phyloP scores from a whole-genome alignment of 139 green algal species.

The Chlorella sp. region DNA sequence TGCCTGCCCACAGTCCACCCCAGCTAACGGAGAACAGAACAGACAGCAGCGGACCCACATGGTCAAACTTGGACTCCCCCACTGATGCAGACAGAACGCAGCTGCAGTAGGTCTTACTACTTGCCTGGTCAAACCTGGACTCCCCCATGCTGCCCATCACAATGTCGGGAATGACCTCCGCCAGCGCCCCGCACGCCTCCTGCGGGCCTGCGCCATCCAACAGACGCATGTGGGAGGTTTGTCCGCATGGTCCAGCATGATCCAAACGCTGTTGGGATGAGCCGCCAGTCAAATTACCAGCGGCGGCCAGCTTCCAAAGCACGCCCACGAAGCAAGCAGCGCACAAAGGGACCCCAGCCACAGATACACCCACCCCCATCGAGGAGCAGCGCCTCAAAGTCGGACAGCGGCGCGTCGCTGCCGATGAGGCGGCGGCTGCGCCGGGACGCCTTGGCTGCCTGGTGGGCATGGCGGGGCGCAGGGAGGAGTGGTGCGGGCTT shows the following conservation, averaged over 20 bases:
- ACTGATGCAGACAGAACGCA: too few relatives aligned
- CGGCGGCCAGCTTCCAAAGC: neutral
- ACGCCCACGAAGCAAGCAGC: neutral
- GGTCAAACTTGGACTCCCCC: too few relatives aligned
- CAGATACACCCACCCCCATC: neutral
- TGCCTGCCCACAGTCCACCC: neutral
- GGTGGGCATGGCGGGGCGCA: neutral
- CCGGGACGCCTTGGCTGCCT: neutral
- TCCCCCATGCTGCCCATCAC: slow-evolving; percentile 9
- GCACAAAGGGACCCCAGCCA: too few relatives aligned
- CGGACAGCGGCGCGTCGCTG: neutral
- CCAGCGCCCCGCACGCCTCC: neutral
- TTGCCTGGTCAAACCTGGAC: neutral
- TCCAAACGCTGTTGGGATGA: neutral
- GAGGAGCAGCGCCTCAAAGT: neutral
- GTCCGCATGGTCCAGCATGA: neutral
- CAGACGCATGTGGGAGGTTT: neutral
- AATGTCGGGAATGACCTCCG: neutral
- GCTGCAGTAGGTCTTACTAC: too few relatives aligned
- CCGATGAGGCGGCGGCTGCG: neutral
- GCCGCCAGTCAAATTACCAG: neutral
- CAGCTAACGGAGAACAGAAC: neutral
- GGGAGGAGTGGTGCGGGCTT: too few relatives aligned
- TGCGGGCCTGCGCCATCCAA: neutral
- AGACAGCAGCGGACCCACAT: neutral